Percentiles rank a stretch among this genome's conserved stretches.
Conservation (phyloP, 306 rosid species). For the Elaeagnus macrophylla region DNA sequence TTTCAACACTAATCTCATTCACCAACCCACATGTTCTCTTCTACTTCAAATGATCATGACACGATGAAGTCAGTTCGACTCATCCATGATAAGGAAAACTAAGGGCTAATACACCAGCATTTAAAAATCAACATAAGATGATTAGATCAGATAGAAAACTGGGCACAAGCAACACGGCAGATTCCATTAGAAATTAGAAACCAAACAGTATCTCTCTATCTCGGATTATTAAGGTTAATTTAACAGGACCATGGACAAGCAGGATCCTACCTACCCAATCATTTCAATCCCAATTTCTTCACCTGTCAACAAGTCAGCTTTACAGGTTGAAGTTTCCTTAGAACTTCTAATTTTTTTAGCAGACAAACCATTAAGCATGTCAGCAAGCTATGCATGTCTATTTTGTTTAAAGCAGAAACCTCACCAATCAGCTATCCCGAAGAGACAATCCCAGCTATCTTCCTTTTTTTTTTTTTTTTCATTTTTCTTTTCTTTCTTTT, state of each 20-base stretch:
- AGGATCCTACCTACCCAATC: not conserved
- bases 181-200: no score
- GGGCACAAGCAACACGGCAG: no score
- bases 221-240: not conserved
- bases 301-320: slow-evolving; percentile 2
- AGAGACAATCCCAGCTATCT: slow-evolving; percentile 45
- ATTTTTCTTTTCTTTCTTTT: slow-evolving; percentile 11
- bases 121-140: no score
- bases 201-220: not conserved
- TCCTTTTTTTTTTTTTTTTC: slow-evolving; percentile 5
- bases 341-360: not conserved
- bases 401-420: slow-evolving; percentile 4
- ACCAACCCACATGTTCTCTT: no score
- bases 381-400: not conserved
- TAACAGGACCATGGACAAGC: not conserved
- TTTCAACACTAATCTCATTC: no score
- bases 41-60: no score
- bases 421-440: slow-evolving; percentile 35
- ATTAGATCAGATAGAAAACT: no score
- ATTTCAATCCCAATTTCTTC: not conserved
- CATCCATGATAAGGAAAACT: no score
- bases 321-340: slow-evolving; percentile 2
- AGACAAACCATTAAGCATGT: not conserved
- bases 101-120: no score
- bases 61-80: no score